phyloP scores from a whole-genome alignment of 2,329 filamentous ascomycete species.

The Rutstroemia sp. region DNA sequence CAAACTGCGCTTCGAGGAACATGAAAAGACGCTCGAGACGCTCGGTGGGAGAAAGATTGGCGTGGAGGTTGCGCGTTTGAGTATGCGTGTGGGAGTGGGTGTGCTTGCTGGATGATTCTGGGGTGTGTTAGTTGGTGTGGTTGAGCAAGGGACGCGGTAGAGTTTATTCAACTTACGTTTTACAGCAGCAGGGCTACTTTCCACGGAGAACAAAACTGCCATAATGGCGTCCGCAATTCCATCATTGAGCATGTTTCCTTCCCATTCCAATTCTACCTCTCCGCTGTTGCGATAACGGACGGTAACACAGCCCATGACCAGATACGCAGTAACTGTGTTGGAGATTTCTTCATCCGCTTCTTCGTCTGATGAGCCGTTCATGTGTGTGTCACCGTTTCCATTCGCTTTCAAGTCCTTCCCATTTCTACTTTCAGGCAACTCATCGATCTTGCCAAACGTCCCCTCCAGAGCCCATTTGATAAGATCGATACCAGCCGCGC shows the following conservation, averaged over 20 bases:
- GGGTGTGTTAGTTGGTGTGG: background rate
- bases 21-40: slow-evolving; percentile 81
- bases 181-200: slow-evolving; percentile 90
- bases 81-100: slow-evolving; percentile 41
- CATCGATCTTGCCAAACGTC: slow-evolving; percentile 82
- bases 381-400: slow-evolving; percentile 29
- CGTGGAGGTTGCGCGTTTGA: slow-evolving; percentile 61
- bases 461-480: slow-evolving; percentile 92
- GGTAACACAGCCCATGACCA: slow-evolving; percentile 85
- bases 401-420: slow-evolving; percentile 33
- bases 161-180: slow-evolving; percentile 55
- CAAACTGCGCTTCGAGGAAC: slow-evolving; percentile 97
- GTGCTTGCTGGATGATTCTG: slow-evolving; percentile 54
- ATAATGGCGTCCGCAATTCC: slow-evolving; percentile 96
- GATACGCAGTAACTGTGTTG: slow-evolving; percentile 46
- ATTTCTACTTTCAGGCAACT: slow-evolving; percentile 36
- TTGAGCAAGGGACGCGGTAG: slow-evolving; percentile 14
- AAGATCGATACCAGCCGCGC: slow-evolving; percentile 80
- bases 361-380: slow-evolving; percentile 39
- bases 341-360: slow-evolving; percentile 58
- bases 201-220: slow-evolving; percentile 83
- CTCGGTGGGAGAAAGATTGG: slow-evolving; percentile 63
- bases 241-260: slow-evolving; percentile 96
- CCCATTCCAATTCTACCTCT: slow-evolving; percentile 89
- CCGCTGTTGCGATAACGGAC: slow-evolving; percentile 72